Percentiles rank a stretch among this genome's conserved stretches.
Evolutionary conservation across 169 alveolate species (phyloP).

Genomic region (Eimeria nieschulzi): DNA sequence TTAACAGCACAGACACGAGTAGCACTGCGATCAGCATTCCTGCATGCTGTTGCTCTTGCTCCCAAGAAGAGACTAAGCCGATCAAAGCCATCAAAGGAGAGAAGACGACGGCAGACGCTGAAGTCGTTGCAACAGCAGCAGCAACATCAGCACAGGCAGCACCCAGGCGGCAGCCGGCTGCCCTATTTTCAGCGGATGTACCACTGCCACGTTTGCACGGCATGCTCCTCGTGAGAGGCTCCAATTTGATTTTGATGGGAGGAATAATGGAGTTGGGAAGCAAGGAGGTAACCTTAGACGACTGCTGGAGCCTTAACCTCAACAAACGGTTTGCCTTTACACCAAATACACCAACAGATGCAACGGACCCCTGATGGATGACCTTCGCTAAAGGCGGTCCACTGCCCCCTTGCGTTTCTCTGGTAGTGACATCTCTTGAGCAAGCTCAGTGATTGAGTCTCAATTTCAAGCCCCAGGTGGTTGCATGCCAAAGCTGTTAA

Average conservation of each 20-base stretch:
- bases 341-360: no score
- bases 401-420: no score
- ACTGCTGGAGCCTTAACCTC: slow-evolving; percentile 84
- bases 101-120: neutral
- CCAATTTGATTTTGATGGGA: slow-evolving; percentile 80
- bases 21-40: neutral
- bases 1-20: slow-evolving; percentile 23
- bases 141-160: slow-evolving; percentile 18
- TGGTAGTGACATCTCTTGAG: no score
- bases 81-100: neutral
- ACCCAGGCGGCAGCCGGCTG: neutral
- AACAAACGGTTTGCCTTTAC: slow-evolving; percentile 77
- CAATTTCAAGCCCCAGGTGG: no score
- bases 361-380: no score
- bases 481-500: no score
- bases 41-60: neutral
- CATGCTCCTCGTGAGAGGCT: slow-evolving; percentile 80
- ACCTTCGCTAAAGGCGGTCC: no score
- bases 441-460: no score
- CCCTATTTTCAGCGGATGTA: slow-evolving; percentile 36
- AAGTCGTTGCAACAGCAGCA: slow-evolving; percentile 1
- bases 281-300: slow-evolving; percentile 83
- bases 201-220: slow-evolving; percentile 83
- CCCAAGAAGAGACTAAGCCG: neutral
- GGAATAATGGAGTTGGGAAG: slow-evolving; percentile 84